Evolutionary conservation across 78 protist species (phyloP).

Genomic region (Emiliania huxleyi): DNA sequence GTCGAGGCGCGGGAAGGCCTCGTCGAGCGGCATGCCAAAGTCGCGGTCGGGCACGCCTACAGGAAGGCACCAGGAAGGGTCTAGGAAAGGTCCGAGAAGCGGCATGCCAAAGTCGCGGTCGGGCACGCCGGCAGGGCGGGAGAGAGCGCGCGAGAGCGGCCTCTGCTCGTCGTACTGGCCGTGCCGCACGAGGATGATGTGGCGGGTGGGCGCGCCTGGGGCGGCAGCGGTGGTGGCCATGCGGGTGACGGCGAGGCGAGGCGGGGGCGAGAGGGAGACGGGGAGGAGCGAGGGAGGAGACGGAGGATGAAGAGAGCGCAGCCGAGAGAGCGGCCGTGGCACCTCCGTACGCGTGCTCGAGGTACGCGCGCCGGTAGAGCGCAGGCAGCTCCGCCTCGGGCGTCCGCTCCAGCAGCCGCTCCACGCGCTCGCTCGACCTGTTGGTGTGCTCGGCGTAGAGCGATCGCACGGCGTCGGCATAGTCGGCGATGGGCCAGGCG

Average conservation of each 20-base stretch:
- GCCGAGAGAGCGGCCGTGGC: too few relatives aligned
- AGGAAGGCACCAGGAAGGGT: not conserved
- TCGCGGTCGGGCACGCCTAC: not conserved
- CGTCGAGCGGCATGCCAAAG: not conserved
- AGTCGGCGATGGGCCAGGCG: not conserved
- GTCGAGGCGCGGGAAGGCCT: not conserved
- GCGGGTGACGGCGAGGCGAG: too few relatives aligned
- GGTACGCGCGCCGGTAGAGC: not conserved
- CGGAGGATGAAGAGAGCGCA: too few relatives aligned
- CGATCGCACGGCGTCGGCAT: not conserved
- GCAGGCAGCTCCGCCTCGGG: not conserved
- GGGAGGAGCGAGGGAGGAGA: too few relatives aligned
- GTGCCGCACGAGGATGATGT: not conserved
- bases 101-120: not conserved
- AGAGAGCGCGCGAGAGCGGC: not conserved
- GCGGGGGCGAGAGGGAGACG: too few relatives aligned
- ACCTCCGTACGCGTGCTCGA: not conserved
- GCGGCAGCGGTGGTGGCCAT: too few relatives aligned
- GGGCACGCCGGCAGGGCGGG: not conserved
- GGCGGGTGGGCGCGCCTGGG: not conserved
- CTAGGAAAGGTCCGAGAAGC: not conserved
- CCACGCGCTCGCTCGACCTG: not conserved
- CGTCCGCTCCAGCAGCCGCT: not conserved
- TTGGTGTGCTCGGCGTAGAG: not conserved
- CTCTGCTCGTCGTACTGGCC: conserved; percentile 12